phyloP scores from a whole-genome alignment of 75 land plant species.

The Sequoiadendron giganteum region DNA sequence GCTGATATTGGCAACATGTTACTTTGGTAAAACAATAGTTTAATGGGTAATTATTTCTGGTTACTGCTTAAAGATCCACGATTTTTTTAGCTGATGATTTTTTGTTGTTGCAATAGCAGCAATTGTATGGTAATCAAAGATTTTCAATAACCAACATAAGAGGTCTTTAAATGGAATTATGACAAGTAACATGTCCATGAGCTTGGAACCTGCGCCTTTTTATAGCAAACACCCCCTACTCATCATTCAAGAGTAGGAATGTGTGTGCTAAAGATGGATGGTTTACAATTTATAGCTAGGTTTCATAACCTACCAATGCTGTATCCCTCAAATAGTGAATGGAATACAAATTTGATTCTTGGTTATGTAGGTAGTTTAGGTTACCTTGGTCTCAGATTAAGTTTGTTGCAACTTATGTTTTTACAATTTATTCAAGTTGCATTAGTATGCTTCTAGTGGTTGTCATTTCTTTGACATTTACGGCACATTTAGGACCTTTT shows the following conservation, averaged over 20 bases:
- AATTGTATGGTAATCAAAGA: background rate
- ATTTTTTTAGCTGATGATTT: background rate
- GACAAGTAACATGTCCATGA: background rate
- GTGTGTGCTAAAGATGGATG: background rate
- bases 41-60: background rate
- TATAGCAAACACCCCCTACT: background rate
- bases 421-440: background rate
- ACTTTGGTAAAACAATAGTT: background rate
- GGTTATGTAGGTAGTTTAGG: background rate
- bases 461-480: background rate
- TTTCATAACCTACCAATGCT: background rate
- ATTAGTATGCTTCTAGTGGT: background rate
- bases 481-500: background rate
- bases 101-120: background rate
- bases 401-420: background rate
- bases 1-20: no score
- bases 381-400: background rate
- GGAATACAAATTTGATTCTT: background rate
- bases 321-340: background rate
- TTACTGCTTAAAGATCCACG: background rate
- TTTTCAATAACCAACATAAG: background rate
- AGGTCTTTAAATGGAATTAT: background rate
- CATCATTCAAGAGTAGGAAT: background rate
- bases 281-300: background rate
- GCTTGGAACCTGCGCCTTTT: background rate